Base-by-base conservation (phyloP, 345 rosid genomes). In the Salix udensis region DNA sequence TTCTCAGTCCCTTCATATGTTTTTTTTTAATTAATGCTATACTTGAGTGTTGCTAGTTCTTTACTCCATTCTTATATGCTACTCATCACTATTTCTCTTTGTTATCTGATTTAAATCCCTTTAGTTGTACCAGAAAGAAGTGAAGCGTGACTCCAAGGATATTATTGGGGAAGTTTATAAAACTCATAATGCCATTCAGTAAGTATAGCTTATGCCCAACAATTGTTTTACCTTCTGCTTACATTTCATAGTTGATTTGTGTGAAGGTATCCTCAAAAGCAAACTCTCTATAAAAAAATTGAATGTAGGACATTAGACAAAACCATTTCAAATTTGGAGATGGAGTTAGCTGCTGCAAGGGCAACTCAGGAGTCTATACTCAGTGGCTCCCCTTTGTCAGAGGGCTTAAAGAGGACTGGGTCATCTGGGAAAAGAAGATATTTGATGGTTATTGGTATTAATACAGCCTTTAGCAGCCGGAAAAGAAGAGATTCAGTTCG, bases 401-500 rank as follows among this genome's bases (percentile, higher is more conserved):
- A 87, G 11, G 83, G 91, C 28, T 70, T 89, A 30, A 88, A 82
- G 78, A 74, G 80, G 30, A 79, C 84, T 7, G 90, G 85, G 79
- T 74, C 91, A 46, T 81, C 64, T 70, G 81, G 84, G 58, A 90
- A 74, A 81, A 88, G 89, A 85, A 90, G 85, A 78, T 87, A 86
- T 80, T 78, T 96, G 85, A 89, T 96, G 98, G 99, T 96, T 7
- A 79, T 96, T 4, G 99, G 99, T 80, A 86, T 96, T 74, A 96
- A 96, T 78, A 93, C 97, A 16, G 98, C 99, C 52, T 96, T 93
- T 80, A 96, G 99, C 79, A 93, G 99, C 84, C 80, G 98, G 65
- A 96, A 87, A 82, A 86, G 98, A 82, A 88, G 99, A 85, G 98
- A 96, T 84, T 96, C 98, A 4, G 88, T 96, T 83, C 98, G 99